These are phyloP conservation scores for Brachypodium distachyon DNA, from an alignment of 202 grass and related monocot species.

Conservation along the genomic window DNA sequence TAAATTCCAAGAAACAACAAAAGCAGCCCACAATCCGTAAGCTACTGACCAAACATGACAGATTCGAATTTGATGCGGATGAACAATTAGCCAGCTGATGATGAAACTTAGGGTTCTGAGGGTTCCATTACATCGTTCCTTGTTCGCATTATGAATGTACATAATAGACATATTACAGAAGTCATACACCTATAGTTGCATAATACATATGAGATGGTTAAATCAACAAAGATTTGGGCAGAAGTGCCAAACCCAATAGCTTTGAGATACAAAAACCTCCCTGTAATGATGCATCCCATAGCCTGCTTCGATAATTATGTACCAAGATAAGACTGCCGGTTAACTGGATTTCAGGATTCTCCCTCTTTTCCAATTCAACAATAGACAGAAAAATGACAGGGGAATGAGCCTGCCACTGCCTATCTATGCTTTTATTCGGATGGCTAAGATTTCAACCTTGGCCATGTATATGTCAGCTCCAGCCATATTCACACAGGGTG, in stretches of 20 bases:
- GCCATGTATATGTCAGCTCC: slow-evolving; percentile 41
- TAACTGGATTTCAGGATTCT: slow-evolving; percentile 26
- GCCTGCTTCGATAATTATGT: slow-evolving; percentile 34
- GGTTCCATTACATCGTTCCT: neutral
- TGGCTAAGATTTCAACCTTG: slow-evolving; percentile 10
- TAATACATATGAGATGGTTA: slow-evolving; percentile 3
- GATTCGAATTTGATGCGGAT: neutral
- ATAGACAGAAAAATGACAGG: slow-evolving; percentile 32
- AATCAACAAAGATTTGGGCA: neutral
- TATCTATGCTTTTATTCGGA: slow-evolving; percentile 45
- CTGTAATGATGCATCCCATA: neutral
- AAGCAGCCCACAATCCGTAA: neutral
- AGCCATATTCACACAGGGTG: slow-evolving; percentile 47
- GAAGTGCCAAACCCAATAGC: neutral
- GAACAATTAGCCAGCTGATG: neutral
- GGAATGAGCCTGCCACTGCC: slow-evolving; percentile 31
- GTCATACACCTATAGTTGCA: slow-evolving; percentile 6
- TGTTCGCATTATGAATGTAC: slow-evolving; percentile 19
- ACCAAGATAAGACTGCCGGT: slow-evolving; percentile 2
- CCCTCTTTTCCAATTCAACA: slow-evolving; percentile 24
- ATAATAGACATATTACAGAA: slow-evolving; percentile 28
- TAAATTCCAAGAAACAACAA: neutral
- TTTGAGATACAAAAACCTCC: neutral
- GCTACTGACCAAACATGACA: neutral
- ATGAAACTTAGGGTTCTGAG: slow-evolving; percentile 17